Evolutionary conservation across 2,329 filamentous ascomycete species (phyloP).

Genomic region (Scedosporium apiospermum): DNA sequence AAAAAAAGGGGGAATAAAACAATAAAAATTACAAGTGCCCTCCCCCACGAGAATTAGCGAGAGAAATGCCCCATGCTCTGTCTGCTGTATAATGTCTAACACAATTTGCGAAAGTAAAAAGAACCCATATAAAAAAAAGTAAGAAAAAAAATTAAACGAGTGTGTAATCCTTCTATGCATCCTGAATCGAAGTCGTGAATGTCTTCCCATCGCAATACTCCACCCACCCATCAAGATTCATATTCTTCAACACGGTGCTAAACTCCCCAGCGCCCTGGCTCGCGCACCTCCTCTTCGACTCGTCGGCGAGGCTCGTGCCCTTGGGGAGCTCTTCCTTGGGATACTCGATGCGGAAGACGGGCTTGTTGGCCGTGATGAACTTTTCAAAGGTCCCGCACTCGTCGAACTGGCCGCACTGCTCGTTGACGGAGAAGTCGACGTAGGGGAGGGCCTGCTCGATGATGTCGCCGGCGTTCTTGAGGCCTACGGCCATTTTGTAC

Average conservation of each 20-base stretch:
- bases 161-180: neutral
- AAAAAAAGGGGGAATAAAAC: neutral
- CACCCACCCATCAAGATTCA: slow-evolving; percentile 54
- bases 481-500: slow-evolving; percentile 50
- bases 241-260: slow-evolving; percentile 57
- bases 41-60: neutral
- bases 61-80: neutral
- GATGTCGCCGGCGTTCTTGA: slow-evolving; percentile 60
- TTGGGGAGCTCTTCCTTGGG: slow-evolving; percentile 36
- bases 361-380: slow-evolving; percentile 52
- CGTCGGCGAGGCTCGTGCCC: slow-evolving; percentile 13
- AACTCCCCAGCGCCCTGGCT: slow-evolving; percentile 38
- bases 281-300: slow-evolving; percentile 26
- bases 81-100: slow-evolving; percentile 1
- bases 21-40: neutral
- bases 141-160: slow-evolving; percentile 2
- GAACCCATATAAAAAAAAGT: neutral
- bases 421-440: slow-evolving; percentile 60
- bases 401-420: slow-evolving; percentile 52
- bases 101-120: neutral
- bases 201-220: slow-evolving; percentile 38
- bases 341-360: slow-evolving; percentile 68
- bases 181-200: slow-evolving; percentile 14
- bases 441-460: slow-evolving; percentile 35
- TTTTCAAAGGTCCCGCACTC: slow-evolving; percentile 50